Conservation (phyloP, 441 rosid species). For the Erodium texanum region DNA sequence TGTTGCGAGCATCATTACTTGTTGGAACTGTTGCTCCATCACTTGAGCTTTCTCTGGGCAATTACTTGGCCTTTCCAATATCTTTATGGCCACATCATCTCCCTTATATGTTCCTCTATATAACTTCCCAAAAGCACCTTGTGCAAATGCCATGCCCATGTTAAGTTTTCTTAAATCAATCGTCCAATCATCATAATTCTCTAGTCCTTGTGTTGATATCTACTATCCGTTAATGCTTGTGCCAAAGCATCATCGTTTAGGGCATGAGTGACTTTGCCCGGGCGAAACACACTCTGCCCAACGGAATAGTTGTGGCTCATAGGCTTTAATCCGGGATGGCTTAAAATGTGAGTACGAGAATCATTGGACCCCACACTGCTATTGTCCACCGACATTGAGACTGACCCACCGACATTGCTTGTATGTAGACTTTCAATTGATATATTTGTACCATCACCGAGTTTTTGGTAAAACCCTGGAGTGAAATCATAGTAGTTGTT, state of each 20-base stretch:
- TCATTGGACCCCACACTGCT: neutral
- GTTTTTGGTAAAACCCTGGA: neutral
- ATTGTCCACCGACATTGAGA: neutral
- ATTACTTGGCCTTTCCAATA: slow-evolving; percentile 74
- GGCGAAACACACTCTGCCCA: neutral
- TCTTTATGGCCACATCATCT: slow-evolving; percentile 85
- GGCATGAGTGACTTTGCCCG: neutral
- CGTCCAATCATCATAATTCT: neutral
- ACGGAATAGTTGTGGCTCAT: neutral
- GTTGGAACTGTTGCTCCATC: slow-evolving; percentile 95
- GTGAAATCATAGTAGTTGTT: neutral
- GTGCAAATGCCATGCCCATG: slow-evolving; percentile 38
- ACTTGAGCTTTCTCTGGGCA: slow-evolving; percentile 60
- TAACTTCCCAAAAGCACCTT: slow-evolving; percentile 92
- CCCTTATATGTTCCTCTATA: slow-evolving; percentile 89
- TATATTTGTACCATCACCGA: neutral
- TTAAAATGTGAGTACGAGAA: neutral
- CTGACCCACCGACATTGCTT: neutral
- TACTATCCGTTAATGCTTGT: neutral
- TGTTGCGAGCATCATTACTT: slow-evolving; percentile 85
- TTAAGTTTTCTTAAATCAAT: neutral
- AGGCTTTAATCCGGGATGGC: neutral
- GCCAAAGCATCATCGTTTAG: neutral
- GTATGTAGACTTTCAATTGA: neutral
- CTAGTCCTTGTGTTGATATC: neutral